Base-by-base conservation (phyloP, 176 grass and related monocot genomes). In the Metroxylon sagu region DNA sequence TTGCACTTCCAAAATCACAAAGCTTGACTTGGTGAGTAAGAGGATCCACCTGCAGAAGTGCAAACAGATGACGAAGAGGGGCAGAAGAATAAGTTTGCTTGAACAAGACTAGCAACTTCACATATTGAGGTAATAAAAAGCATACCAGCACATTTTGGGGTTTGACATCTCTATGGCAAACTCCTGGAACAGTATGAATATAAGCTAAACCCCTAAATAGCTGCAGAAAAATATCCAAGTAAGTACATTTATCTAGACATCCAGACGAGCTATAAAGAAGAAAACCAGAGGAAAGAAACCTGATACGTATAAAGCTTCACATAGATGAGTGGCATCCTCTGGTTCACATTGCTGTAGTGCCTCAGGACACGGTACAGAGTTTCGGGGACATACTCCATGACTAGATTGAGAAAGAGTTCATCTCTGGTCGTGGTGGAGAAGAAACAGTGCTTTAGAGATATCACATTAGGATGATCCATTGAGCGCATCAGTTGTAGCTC, bases 1-100 rank as follows among this genome's bases (percentile, higher is more conserved):
- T 68, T 55, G 65, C 65, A 54, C 65, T 68, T 54, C 65, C 65
- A 56, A 68, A 68, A 68, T 68, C 65, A 55, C 52, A 68, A 30
- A 68, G 28, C 26, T 68, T 68, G 52, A 68, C 52, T 39, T 68
- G 65, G 25, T 68, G 65, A 43, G 17, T 68, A 35, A 68, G 51
- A 55, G 65, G 65, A 18, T 68, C 65, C 1, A 68, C 65, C 65
- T 68, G 51, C 65, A 68, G 26, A 53, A 39, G 29, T 17, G 31
- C 26, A 10, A 68, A 26, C 1, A 7, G 52, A 52, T 21, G 17
- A 28, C 3, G 35, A 68, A 39, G 6, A 15, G 15, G 48, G 26
- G 64, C 62, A 10, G 12, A 57, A 70, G 17, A 48, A 14, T 48
- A 71, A 25, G 25, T 53, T 48, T 39, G 35, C 52, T 60, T 25